Percentiles rank a stretch among this genome's conserved stretches.
Evolutionary conservation across 2,329 filamentous ascomycete species (phyloP).

Genomic region (Hirsutella thompsonii): DNA sequence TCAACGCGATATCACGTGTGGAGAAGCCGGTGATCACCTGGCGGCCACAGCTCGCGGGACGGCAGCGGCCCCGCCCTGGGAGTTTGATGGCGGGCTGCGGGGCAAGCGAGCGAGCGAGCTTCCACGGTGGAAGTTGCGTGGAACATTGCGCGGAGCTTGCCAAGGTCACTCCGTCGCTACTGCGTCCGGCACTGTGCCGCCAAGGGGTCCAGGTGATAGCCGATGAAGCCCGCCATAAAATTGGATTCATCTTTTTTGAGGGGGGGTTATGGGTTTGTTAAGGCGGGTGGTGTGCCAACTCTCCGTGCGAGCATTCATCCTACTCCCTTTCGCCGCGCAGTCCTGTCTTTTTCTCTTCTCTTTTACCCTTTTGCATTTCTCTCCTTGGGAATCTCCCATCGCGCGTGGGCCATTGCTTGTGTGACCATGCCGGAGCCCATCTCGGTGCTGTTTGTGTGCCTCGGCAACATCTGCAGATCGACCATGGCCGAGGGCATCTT

Average conservation of each 20-base stretch:
- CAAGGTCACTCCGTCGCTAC: no score
- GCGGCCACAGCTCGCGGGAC: background rate
- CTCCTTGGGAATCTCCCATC: background rate
- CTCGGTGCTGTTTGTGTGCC: slow-evolving; percentile 85
- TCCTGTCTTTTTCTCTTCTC: no score
- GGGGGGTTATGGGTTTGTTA: no score
- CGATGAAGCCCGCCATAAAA: background rate
- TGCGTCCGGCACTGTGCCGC: no score
- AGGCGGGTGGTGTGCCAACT: no score
- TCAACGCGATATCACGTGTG: background rate
- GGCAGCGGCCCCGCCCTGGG: background rate
- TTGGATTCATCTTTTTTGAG: background rate
- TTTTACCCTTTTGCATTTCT: background rate
- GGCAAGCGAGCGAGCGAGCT: no score
- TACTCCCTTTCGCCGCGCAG: no score
- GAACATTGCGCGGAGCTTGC: no score
- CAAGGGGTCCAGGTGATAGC: no score
- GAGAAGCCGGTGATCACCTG: background rate
- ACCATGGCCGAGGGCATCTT: slow-evolving; percentile 97
- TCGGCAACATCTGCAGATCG: slow-evolving; percentile 90
- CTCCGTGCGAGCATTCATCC: no score
- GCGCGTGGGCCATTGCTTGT: background rate
- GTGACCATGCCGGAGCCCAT: slow-evolving; percentile 28
- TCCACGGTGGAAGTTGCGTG: no score
- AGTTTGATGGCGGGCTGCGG: background rate